These are phyloP conservation scores for Podaxis sp. DNA, from an alignment of 768 basidiomycete species.

Conservation along the genomic window DNA sequence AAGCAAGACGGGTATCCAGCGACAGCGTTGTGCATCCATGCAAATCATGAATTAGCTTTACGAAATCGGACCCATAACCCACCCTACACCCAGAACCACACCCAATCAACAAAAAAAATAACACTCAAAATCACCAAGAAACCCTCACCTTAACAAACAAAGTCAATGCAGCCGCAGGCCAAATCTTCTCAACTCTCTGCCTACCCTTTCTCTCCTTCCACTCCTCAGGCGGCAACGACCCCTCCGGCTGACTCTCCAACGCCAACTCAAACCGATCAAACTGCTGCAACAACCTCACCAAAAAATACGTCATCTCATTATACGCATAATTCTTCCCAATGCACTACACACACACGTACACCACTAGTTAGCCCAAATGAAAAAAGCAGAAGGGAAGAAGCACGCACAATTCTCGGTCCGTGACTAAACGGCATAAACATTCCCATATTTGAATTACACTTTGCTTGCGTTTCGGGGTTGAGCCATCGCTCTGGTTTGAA, in stretches of 20 bases:
- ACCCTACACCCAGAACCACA: conserved; percentile 34
- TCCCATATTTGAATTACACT: conserved; percentile 56
- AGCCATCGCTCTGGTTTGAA: conserved; percentile 84
- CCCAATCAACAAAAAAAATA: conserved; percentile 6
- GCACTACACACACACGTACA: conserved; percentile 41
- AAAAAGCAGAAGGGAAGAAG: not conserved
- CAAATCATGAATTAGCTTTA: conserved; percentile 19
- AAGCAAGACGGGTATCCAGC: not conserved
- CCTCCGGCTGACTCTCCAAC: conserved; percentile 58
- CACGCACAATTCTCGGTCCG: conserved; percentile 57
- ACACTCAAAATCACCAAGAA: not conserved
- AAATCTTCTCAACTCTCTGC: conserved; percentile 56
- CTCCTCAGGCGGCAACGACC: conserved; percentile 58
- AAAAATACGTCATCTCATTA: conserved; percentile 74
- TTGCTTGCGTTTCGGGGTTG: conserved; percentile 49
- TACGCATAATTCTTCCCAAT: conserved; percentile 75
- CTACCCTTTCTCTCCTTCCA: conserved; percentile 53
- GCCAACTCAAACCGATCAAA: conserved; percentile 62
- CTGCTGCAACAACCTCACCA: conserved; percentile 64
- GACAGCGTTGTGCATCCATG: not conserved
- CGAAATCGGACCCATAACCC: conserved; percentile 60
- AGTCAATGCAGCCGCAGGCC: conserved; percentile 65
- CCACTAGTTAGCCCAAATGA: not conserved
- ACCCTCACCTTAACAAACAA: conserved; percentile 62
- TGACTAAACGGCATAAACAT: conserved; percentile 78